Base-by-base conservation (phyloP, 345 rosid genomes). In the Dipteronia sinensis region DNA sequence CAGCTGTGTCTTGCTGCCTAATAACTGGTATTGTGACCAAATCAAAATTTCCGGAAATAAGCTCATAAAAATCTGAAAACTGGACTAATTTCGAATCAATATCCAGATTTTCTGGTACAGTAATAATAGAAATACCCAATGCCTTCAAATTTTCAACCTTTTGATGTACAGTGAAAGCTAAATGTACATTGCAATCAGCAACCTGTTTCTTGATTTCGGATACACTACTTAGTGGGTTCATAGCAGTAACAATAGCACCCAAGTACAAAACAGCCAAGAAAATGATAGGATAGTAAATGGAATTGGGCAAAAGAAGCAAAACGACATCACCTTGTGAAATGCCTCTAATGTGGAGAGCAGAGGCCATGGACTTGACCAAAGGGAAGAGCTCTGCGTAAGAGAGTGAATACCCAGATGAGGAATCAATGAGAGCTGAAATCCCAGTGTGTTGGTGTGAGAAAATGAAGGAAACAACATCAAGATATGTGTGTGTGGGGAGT, bases 1-100 rank as follows among this genome's bases (percentile, higher is more conserved):
- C 98, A 1, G 97, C 98, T n/a, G 84, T 81, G 73, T 93, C 95
- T 23, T 89, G 88, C 79, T 93, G 98, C 81, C 84, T 87, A 78
- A 90, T 88, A 55, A 76, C 76, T 1, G 89, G 89, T 72, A 75
- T 85, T 0, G 77, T 67, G 3, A 72, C 75, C 53, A 61, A 56
- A 40, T 76, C 86, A 46, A 22, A 72, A 58, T 25, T 73, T 29
- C 86, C 79, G 25, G 67, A 74, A 22, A 90, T 8, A 15, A 93
- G 81, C 40, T 78, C n/a, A 71, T 74, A 23, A n/a, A 94, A 91
- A 61, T 27, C 76, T 15, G 77, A 81, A 70, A 78, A 85, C 8
- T 40, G 79, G 53, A 53, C 27, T 27, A 51, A 59, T 61, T 53
- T 71, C n/a, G 55, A 76, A 77, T 71, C 85, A 55, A 81, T 44